Evolutionary conservation across 192 early-diverging fungal species (phyloP).

Genomic region (Podila epigama): DNA sequence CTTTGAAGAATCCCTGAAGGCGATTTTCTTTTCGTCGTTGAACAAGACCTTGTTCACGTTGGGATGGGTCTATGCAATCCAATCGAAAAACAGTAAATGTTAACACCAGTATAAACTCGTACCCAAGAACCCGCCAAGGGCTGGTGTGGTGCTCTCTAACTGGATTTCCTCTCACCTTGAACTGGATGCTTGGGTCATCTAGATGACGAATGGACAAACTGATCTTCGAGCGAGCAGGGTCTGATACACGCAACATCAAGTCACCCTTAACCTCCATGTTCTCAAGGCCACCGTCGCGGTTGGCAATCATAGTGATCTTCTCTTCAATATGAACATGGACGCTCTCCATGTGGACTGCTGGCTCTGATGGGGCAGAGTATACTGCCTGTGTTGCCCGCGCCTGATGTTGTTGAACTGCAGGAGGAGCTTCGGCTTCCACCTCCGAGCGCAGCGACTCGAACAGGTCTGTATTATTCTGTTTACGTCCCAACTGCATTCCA

Average conservation of each 20-base stretch:
- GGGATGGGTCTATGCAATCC: constrained; percentile 83
- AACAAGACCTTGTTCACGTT: constrained; percentile 95
- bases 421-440: constrained; percentile 54
- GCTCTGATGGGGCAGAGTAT: constrained; percentile 31
- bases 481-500: constrained; percentile 96
- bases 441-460: constrained; percentile 88
- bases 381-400: constrained; percentile 13
- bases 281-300: constrained; percentile 92
- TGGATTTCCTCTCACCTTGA: constrained; percentile 65
- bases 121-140: too few relatives aligned
- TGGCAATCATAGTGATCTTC: constrained; percentile 82
- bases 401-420: constrained; percentile 23
- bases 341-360: constrained; percentile 64
- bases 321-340: constrained; percentile 92
- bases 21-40: constrained; percentile 71
- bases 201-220: constrained; percentile 67
- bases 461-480: constrained; percentile 79
- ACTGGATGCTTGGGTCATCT: constrained; percentile 76
- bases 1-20: constrained; percentile 80
- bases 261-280: constrained; percentile 95
- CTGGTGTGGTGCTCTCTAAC: too few relatives aligned
- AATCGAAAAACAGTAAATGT: background rate
- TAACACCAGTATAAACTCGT: background rate
- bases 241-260: constrained; percentile 80
- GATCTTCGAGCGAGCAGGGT: constrained; percentile 67